Evolutionary conservation across 2,329 filamentous ascomycete species (phyloP), one percentile per base, ranked within the genome.

Genomic region (Fusarium tupiense): DNA sequence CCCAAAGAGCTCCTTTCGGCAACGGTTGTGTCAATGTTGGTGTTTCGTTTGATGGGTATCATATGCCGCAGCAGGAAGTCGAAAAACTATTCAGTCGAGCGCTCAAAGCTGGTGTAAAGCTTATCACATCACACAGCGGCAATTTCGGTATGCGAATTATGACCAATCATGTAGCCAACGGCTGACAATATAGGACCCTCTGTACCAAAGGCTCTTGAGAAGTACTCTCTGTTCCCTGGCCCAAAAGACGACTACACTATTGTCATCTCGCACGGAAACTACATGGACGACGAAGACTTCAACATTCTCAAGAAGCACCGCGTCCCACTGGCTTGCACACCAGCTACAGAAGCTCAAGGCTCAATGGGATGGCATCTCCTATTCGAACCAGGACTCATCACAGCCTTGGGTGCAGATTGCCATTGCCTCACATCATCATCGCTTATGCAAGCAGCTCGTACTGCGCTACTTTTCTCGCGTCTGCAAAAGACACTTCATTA

Each of bases 131-230:
- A 0, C 60, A 62, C 9, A 58, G 50, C 2, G 60, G 60, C 2
- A 58, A 58, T 4, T 62, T 62, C 6, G 49, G 60, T 57, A 44
- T 38, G 37, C 9, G 3, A 26, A 17, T 2, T 2, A 22, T 1
- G n/a, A 26, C 9, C 19, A 38, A 20, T 16, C 3, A 11, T 20
- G 4, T 14, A 6, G n/a, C 0, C 6, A 7, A 26, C 1, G 0
- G 0, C 49, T 61, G 19, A 44, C 6, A 29, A 29, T 6, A 6
- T 7, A 62, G 60, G 60, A 9, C 2, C 52, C 10, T 62, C 60
- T 9, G 52, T 24, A 24, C 60, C 52, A 24, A 40, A 62, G 4
- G 31, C 31, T 20, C 24, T 62, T 10, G 60, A 62, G 9, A 24
- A 9, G 19, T 62, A 59, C 13, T 38, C 40, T 14, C 24, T 62